Evolutionary conservation across 2,329 filamentous ascomycete genomes (phyloP).

Genomic region (Neobulgaria alba): DNA sequence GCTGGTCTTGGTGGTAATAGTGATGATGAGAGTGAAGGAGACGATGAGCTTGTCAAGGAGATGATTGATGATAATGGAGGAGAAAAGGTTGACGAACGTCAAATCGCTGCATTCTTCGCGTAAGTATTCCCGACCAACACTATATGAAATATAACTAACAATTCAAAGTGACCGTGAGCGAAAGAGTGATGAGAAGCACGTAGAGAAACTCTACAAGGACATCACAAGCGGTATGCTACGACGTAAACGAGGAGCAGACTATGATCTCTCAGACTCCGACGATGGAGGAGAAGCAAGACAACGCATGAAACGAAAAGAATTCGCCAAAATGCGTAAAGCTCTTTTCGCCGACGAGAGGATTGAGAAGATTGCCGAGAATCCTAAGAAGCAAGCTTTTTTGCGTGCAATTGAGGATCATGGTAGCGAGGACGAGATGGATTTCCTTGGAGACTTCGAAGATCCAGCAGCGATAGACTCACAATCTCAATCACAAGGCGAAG

Average conservation of each 20-base stretch:
- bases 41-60: slow-evolving; percentile 64
- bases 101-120: slow-evolving; percentile 82
- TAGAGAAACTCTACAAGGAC: slow-evolving; percentile 87
- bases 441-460: slow-evolving; percentile 49
- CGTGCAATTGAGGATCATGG: slow-evolving; percentile 79
- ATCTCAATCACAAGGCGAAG: slow-evolving; percentile 31
- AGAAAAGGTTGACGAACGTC: slow-evolving; percentile 69
- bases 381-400: slow-evolving; percentile 84
- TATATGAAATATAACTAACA: slow-evolving; percentile 4
- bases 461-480: slow-evolving; percentile 32
- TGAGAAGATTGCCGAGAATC: slow-evolving; percentile 81
- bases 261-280: slow-evolving; percentile 84
- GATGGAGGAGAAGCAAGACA: slow-evolving; percentile 72
- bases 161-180: slow-evolving; percentile 63
- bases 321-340: slow-evolving; percentile 84
- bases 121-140: slow-evolving; percentile 42
- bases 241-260: slow-evolving; percentile 70
- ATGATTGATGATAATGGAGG: slow-evolving; percentile 85
- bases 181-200: slow-evolving; percentile 72
- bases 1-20: slow-evolving; percentile 84
- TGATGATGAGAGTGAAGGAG: slow-evolving; percentile 75
- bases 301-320: slow-evolving; percentile 77
- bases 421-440: slow-evolving; percentile 67
- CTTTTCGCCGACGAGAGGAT: slow-evolving; percentile 83
- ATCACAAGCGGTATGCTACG: slow-evolving; percentile 83